A percentile compares a stretch with the other conserved stretches of the same genome.
Evolutionary conservation across 805 yeast species (phyloP).

Genomic region (Saturnispora bothae): DNA sequence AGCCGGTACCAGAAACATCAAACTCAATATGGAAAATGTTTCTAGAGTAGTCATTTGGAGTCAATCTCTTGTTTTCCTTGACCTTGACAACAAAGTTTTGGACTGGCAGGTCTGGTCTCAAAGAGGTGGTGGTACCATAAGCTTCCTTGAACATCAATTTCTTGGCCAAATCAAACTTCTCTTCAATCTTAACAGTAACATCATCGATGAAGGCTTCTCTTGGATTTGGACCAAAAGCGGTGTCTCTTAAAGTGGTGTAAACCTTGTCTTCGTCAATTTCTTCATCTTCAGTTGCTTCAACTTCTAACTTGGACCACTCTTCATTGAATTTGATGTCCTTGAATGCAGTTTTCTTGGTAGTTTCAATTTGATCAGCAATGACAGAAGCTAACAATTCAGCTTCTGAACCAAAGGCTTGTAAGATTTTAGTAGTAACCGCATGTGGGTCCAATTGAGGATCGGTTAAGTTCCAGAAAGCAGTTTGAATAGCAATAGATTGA

Average conservation of each 20-base stretch:
- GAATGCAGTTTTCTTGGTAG: constrained; percentile 37
- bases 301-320: constrained; percentile 22
- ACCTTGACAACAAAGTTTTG: constrained; percentile 81
- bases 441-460: constrained; percentile 49
- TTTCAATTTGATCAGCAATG: constrained; percentile 52
- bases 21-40: constrained; percentile 95
- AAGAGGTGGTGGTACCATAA: constrained; percentile 39
- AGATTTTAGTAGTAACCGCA: constrained; percentile 63
- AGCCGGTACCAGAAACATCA: constrained; percentile 81
- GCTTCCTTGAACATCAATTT: constrained; percentile 77
- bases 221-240: constrained; percentile 57
- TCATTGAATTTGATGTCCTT: constrained; percentile 28
- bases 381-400: constrained; percentile 72
- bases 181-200: constrained; percentile 27
- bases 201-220: constrained; percentile 39
- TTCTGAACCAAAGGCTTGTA: constrained; percentile 72
- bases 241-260: constrained; percentile 36
- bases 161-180: constrained; percentile 45
- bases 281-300: constrained; percentile 1
- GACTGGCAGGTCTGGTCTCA: constrained; percentile 87
- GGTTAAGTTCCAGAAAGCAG: constrained; percentile 68
- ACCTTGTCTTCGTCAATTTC: constrained; percentile 30
- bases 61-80: constrained; percentile 82
- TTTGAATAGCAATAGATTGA: constrained; percentile 61
- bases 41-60: constrained; percentile 83